Percentiles rank a stretch among this genome's conserved stretches.
Conservation (phyloP, 306 rosid species). For the Trichosanthes cucumerina region DNA sequence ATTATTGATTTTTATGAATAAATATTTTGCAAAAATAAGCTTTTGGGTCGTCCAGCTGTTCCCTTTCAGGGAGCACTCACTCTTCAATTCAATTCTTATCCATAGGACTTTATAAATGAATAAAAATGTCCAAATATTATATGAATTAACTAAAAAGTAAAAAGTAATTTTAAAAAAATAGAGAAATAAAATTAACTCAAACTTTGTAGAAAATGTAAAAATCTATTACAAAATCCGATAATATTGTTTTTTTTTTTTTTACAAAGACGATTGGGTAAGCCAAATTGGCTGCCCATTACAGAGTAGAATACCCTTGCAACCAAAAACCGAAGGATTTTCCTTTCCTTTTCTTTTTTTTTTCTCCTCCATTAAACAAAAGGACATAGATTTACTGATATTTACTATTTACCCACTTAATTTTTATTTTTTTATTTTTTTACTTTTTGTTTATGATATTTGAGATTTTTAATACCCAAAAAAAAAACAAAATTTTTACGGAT, state of each 20-base stretch:
- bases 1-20: neutral
- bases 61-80: slow-evolving; percentile 1
- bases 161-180: too few relatives aligned
- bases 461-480: neutral
- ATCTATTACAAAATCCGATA: neutral
- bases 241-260: neutral
- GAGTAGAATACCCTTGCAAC: neutral
- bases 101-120: neutral
- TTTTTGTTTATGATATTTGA: neutral
- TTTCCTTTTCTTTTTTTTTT: neutral
- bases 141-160: neutral
- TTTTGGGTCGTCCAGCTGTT: slow-evolving; percentile 4
- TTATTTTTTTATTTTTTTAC: neutral
- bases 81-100: neutral
- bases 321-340: slow-evolving; percentile 4
- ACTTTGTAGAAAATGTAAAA: neutral
- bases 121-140: neutral
- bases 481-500: slow-evolving; percentile 31
- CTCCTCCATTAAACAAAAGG: neutral
- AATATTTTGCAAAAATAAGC: neutral
- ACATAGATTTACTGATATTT: neutral
- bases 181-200: neutral
- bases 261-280: neutral
- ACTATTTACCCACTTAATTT: neutral
- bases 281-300: neutral